Base-by-base conservation (phyloP, 371 early-diverging fungal species). In the Chytridiales sp. region DNA sequence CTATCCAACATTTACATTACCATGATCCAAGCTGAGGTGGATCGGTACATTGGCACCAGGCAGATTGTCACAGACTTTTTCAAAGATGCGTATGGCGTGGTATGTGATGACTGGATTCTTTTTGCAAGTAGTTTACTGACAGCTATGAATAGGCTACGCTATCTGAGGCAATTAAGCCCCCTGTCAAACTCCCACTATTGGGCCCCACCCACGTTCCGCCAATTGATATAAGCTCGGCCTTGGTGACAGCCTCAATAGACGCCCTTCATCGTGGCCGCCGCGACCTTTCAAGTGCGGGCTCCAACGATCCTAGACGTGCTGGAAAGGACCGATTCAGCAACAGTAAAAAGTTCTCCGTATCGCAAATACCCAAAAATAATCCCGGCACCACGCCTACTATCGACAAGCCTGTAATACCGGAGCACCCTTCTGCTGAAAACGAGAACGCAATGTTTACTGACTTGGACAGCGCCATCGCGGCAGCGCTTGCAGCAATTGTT, bases 1-100 rank as follows among this genome's bases (percentile, higher is more conserved):
- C 29, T 78, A 4, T 50, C 59, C 51, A 79, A 80, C 50, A 60
- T 77, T 3, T 79, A 73, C 62, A 66, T 81, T 29, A 56, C 69
- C 2, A 70, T 79, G 67, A 64, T 82, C 58, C 83, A 82, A 60
- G 77, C 72, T 3, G 83, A 82, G 54, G 69, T 76, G 8, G 81
- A 82, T 47, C 66, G 75, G 35, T 78, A 63, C 47, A 24, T 66
- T 2, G 59, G 65, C 11, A 77, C 81, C 0, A 62, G 62, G 53
- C 67, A 72, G 39, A 40, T 80, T 4, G 64, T 77, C 1, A 21
- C 58, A 13, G 83, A 82, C 48, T 82, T 74, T 56, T 81, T 47
- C 47, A 50, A 65, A 32, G 83, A 82, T 56, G 68, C 78, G 0
- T 64, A 70, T 55, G 69, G 67, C 21, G 34, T 54, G 50, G 75